Conservation (phyloP, 2,329 filamentous ascomycete genomes). For the Aureobasidium sp. region DNA sequence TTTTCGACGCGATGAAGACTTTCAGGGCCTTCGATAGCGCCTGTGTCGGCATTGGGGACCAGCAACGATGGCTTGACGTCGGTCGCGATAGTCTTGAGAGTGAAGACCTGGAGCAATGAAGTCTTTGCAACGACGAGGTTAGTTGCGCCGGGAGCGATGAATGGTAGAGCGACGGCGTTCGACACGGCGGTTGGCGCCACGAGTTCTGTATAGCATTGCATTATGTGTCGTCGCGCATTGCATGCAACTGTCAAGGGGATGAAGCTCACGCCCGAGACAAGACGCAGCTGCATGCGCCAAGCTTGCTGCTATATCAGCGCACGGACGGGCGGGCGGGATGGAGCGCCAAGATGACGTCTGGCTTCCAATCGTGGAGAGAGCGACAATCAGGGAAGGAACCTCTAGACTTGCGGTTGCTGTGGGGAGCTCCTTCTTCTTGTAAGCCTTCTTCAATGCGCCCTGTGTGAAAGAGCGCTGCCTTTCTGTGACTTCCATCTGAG, state of each 20-base stretch:
- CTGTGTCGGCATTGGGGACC: constrained; percentile 11
- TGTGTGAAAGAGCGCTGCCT: background rate
- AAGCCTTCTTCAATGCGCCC: background rate
- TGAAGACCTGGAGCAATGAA: constrained; percentile 87
- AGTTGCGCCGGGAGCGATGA: constrained; percentile 64
- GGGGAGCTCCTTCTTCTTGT: background rate
- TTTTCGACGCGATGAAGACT: constrained; percentile 23
- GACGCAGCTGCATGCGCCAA: background rate
- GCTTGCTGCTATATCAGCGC: background rate
- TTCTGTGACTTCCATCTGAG: background rate
- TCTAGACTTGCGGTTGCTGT: background rate
- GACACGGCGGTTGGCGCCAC: constrained; percentile 90
- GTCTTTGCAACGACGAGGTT: constrained; percentile 90
- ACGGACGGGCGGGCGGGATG: background rate
- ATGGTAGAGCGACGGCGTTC: constrained; percentile 71
- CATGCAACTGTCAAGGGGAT: background rate
- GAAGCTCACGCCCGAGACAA: background rate
- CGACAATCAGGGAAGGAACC: constrained; percentile 6
- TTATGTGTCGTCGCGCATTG: constrained; percentile 31
- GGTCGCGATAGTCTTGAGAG: constrained; percentile 57
- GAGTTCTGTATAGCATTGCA: constrained; percentile 98
- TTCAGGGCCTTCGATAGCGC: background rate
- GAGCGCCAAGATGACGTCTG: constrained; percentile 3
- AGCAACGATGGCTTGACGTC: constrained; percentile 38
- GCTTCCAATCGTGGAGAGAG: background rate